Evolutionary conservation across 2,329 filamentous ascomycete genomes (phyloP), one percentile per base, ranked within the genome.

Genomic region (Aspergillus carbonarius): DNA sequence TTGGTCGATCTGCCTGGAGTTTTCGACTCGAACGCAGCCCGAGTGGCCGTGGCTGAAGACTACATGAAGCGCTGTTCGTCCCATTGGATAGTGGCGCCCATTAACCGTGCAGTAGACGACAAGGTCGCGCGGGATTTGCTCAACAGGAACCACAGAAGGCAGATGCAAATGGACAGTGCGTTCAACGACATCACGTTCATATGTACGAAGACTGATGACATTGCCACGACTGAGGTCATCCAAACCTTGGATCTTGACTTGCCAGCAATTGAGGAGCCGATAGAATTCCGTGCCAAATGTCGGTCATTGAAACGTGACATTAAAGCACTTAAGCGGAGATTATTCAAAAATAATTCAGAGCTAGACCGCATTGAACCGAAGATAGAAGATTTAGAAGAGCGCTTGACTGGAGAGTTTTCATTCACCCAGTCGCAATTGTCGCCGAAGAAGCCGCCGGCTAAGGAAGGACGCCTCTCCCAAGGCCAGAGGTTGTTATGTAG

Each of bases 171-270:
- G 64, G 85, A 88, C 58, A 82, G 83, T 1, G 78, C 75, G 0
- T 83, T 83, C 55, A 78, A 74, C 6, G 76, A 74, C 1, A 76
- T 87, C 2, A 86, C 83, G 0, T 88, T 88, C 59, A 83, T 88
- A 13, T 88, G 85, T 65, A 82, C 79, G 15, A 88, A 88, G 66
- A 85, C 83, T 0, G 86, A 88, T 66, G 84, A 88, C 44, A 85
- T 88, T 8, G 80, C 76, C 7, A 70, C 80, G 4, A 76, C 70
- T 0, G 79, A 84, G 56, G 79, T 78, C 72, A 44, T 74, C 64
- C 71, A 75, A 12, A 74, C 67, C 17, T 69, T 83, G 5, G 68
- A 65, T 1, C 66, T 80, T 2, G 70, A 74, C 1, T 12, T 58
- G n/a, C 53, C 60, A 5, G 5, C 23, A 4, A 15, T 53, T 2